phyloP scores from a whole-genome alignment of 2,329 filamentous ascomycete species.

The Stemphylium lycopersici region DNA sequence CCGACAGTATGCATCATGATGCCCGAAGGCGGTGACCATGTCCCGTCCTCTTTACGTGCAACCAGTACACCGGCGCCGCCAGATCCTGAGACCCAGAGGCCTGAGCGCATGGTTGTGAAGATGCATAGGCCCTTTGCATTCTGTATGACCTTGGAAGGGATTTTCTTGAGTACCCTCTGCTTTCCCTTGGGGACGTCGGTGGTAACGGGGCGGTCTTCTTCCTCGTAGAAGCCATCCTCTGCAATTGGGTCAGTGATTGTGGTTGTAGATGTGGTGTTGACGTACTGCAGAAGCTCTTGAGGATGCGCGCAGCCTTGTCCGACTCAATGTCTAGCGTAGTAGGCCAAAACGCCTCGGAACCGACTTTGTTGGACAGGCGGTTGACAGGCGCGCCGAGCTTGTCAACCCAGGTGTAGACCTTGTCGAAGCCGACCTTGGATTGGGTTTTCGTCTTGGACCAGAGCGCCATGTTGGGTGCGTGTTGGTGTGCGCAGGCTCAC shows the following conservation, averaged over 20 bases:
- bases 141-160: slow-evolving; percentile 80
- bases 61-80: slow-evolving; percentile 89
- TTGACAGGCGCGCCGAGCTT: slow-evolving; percentile 80
- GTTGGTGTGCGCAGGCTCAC: slow-evolving; percentile 7
- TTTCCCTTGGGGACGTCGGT: slow-evolving; percentile 64
- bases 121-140: slow-evolving; percentile 90
- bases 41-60: slow-evolving; percentile 81
- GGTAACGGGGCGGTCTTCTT: slow-evolving; percentile 55
- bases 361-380: slow-evolving; percentile 78
- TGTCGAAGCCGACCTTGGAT: slow-evolving; percentile 66
- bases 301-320: slow-evolving; percentile 87
- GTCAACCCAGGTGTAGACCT: slow-evolving; percentile 70
- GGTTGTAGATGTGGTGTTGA: slow-evolving; percentile 34
- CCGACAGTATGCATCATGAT: slow-evolving; percentile 90
- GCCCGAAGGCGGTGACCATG: slow-evolving; percentile 89
- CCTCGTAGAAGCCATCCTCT: slow-evolving; percentile 72
- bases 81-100: slow-evolving; percentile 88
- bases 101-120: slow-evolving; percentile 94
- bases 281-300: slow-evolving; percentile 88
- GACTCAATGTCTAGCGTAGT: slow-evolving; percentile 85
- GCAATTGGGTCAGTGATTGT: slow-evolving; percentile 28
- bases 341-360: slow-evolving; percentile 83
- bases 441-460: slow-evolving; percentile 45
- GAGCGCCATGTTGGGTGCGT: slow-evolving; percentile 32
- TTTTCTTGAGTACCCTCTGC: slow-evolving; percentile 76